phyloP scores from a whole-genome alignment of 2,329 filamentous ascomycete genomes.

The Colletotrichum liaoningense region DNA sequence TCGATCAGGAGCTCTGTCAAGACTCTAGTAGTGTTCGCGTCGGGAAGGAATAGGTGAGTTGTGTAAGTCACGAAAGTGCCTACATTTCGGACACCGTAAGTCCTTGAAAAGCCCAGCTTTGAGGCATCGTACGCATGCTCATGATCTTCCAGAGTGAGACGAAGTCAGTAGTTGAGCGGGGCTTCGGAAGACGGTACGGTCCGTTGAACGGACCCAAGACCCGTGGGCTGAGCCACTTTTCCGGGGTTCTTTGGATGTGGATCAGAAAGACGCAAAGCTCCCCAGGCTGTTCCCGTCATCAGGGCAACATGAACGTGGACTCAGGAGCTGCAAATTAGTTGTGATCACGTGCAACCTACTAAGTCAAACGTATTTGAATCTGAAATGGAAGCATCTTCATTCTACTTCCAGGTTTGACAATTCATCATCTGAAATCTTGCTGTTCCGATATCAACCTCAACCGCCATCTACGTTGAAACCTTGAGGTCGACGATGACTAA shows the following conservation, averaged over 20 bases:
- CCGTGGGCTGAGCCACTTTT: too few species aligned
- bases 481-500: background rate
- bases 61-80: too few species aligned
- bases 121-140: background rate
- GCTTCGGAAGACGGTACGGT: constrained; percentile 8
- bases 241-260: background rate
- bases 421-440: too few species aligned
- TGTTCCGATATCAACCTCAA: background rate
- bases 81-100: background rate
- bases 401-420: too few species aligned
- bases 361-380: too few species aligned
- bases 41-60: too few species aligned
- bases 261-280: background rate
- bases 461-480: too few species aligned
- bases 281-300: too few species aligned
- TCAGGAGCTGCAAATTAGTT: too few species aligned
- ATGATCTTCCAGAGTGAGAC: background rate
- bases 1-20: background rate
- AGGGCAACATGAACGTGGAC: too few species aligned
- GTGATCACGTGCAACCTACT: too few species aligned
- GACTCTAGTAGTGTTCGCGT: background rate
- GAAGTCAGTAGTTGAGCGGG: background rate
- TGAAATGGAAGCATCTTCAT: too few species aligned
- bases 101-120: background rate
- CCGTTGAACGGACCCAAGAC: background rate